These are phyloP conservation scores for Seiridium unicorne DNA, from an alignment of 2,329 filamentous ascomycete genomes.

Conservation along the genomic window DNA sequence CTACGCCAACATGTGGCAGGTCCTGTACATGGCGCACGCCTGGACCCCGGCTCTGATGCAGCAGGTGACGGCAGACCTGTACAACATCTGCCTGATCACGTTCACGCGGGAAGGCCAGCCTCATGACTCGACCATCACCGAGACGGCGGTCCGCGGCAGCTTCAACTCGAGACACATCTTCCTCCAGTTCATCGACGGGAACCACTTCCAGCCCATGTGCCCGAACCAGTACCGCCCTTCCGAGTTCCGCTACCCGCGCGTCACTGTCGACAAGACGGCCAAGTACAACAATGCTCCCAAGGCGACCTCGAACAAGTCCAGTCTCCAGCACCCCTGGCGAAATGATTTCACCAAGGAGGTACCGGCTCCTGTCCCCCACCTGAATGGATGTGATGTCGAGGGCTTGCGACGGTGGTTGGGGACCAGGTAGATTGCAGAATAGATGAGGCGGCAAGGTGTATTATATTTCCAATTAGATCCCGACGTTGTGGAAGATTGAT, in stretches of 20 bases:
- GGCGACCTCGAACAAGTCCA: slow-evolving; percentile 9
- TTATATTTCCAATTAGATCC: no score
- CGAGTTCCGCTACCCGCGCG: slow-evolving; percentile 31
- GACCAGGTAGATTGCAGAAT: not conserved
- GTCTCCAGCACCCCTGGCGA: slow-evolving; percentile 21
- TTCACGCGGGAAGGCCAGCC: slow-evolving; percentile 21
- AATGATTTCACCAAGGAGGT: slow-evolving; percentile 21
- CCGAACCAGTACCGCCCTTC: slow-evolving; percentile 28
- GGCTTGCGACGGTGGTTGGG: slow-evolving; percentile 10
- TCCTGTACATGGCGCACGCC: slow-evolving; percentile 24
- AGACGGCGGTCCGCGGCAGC: slow-evolving; percentile 25
- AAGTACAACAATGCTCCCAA: slow-evolving; percentile 18
- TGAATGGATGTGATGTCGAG: slow-evolving; percentile 15
- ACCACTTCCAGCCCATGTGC: slow-evolving; percentile 30
- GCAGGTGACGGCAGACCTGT: slow-evolving; percentile 31
- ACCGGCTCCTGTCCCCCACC: slow-evolving; percentile 16
- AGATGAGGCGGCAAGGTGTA: not conserved
- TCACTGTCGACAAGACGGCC: slow-evolving; percentile 21
- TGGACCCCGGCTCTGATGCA: slow-evolving; percentile 27
- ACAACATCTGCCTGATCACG: slow-evolving; percentile 28
- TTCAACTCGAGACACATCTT: slow-evolving; percentile 33
- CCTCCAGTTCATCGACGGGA: slow-evolving; percentile 20
- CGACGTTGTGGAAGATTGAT: no score
- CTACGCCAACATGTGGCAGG: slow-evolving; percentile 28
- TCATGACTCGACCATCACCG: slow-evolving; percentile 14